Base-by-base conservation (phyloP, 225 moss, liverwort and hornwort genomes). In the Ulota crispa region DNA sequence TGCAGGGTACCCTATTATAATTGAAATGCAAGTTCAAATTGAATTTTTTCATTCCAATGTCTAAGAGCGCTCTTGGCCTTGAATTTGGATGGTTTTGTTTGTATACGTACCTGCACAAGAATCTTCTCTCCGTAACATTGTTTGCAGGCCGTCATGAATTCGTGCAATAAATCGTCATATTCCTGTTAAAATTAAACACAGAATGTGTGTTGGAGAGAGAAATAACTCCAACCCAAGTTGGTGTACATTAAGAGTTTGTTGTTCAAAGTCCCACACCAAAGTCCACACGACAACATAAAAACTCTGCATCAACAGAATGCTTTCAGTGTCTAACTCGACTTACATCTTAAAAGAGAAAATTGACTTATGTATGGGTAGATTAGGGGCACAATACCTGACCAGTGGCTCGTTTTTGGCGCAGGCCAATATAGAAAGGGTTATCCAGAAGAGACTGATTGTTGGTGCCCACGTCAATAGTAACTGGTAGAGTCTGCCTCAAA, bases 391-490 rank as follows among this genome's bases (percentile, higher is more conserved):
- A 18, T 73, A 95, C 95, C 93, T 87, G 57, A 83, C 93, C 93
- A 74, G 88, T 87, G 21, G 81, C 88, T 78, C 93, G 86, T 67
- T 84, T 89, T 64, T 93, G 93, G 36, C 91, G 91, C 70, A 95
- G 87, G 21, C 95, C 93, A 73, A 91, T 93, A 81, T 95, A 95
- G 77, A 93, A 95, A 57, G 95, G 95, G 55, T 95, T 84, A 34
- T 92, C 87, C 45, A 93, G 88, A 56, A 95, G 92, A 45, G 75
- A 53, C 53, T 85, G 71, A 26, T 92, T 95, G 88, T 95, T 95
- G 81, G 95, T 95, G 55, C 95, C 95, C 64, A 95, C 93, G 68
- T 95, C 93, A 62, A 95, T 88, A 13, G 93, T 92, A 83, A 95
- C 85, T 82, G 95, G 95, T 72, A 95, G 85, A 76, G 93, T 88